Evolutionary conservation across 2,329 filamentous ascomycete genomes (phyloP).

Genomic region (Epichloe glyceriae): DNA sequence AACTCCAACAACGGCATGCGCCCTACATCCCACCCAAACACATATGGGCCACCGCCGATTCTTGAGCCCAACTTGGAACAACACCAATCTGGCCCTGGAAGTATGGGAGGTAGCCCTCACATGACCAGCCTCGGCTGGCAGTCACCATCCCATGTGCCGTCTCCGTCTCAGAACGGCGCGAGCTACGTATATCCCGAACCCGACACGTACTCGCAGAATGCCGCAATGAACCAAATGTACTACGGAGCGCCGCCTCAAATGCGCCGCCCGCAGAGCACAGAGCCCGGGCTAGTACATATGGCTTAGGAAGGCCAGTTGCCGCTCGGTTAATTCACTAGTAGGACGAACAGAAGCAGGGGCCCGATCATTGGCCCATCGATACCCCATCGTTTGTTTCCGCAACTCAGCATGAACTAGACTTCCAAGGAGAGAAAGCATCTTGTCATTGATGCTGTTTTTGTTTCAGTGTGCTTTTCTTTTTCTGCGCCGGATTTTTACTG

Average conservation of each 20-base stretch:
- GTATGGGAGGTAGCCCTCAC: slow-evolving; percentile 74
- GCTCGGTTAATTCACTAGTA: background rate
- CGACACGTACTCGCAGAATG: slow-evolving; percentile 52
- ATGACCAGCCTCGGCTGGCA: slow-evolving; percentile 75
- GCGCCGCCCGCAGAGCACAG: slow-evolving; percentile 62
- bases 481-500: background rate
- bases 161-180: slow-evolving; percentile 55
- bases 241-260: slow-evolving; percentile 53
- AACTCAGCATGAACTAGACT: background rate
- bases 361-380: slow-evolving; percentile 9
- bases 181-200: slow-evolving; percentile 74
- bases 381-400: slow-evolving; percentile 9
- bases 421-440: background rate
- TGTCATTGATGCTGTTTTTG: background rate
- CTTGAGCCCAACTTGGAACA: slow-evolving; percentile 77
- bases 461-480: background rate
- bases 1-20: slow-evolving; percentile 35
- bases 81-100: slow-evolving; percentile 52
- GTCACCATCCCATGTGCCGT: slow-evolving; percentile 62
- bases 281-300: slow-evolving; percentile 40
- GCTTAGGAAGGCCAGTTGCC: slow-evolving; percentile 17
- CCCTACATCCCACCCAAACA: slow-evolving; percentile 75
- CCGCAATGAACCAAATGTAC: slow-evolving; percentile 55
- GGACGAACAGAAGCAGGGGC: background rate
- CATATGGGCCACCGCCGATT: slow-evolving; percentile 71